Percentiles rank a stretch among this genome's conserved stretches.
Evolutionary conservation across 2,329 filamentous ascomycete genomes (phyloP).

Genomic region (Beauveria pseudobassiana): DNA sequence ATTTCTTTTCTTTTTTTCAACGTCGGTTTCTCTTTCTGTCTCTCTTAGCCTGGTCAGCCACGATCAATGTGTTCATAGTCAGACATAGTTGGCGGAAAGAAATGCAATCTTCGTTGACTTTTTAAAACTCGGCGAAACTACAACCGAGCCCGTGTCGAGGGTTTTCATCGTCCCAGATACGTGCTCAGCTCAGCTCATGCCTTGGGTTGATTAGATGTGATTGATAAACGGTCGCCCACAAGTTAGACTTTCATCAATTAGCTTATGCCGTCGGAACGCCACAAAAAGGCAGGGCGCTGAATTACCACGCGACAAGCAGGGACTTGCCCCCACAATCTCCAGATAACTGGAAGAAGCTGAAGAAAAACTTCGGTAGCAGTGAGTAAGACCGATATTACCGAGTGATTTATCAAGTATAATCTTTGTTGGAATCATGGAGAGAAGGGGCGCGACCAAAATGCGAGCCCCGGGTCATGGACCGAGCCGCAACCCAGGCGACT

Average conservation of each 20-base stretch:
- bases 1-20: too few species aligned
- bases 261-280: too few species aligned
- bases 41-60: neutral
- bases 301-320: neutral
- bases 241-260: too few species aligned
- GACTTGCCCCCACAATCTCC: neutral
- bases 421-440: neutral
- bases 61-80: neutral
- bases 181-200: neutral
- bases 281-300: neutral
- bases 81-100: neutral
- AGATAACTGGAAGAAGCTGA: neutral
- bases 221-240: neutral
- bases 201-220: neutral
- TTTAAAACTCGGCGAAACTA: neutral
- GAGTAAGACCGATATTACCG: neutral
- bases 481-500: too few species aligned
- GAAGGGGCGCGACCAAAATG: neutral
- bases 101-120: neutral
- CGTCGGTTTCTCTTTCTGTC: neutral
- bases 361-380: neutral
- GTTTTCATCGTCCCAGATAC: too few species aligned
- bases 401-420: too few species aligned
- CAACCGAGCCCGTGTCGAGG: neutral
- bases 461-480: neutral